A percentile compares a stretch with the other conserved stretches of the same genome.
phyloP scores from a whole-genome alignment of 352 stramenopile genomes.

The Pythium sp. region DNA sequence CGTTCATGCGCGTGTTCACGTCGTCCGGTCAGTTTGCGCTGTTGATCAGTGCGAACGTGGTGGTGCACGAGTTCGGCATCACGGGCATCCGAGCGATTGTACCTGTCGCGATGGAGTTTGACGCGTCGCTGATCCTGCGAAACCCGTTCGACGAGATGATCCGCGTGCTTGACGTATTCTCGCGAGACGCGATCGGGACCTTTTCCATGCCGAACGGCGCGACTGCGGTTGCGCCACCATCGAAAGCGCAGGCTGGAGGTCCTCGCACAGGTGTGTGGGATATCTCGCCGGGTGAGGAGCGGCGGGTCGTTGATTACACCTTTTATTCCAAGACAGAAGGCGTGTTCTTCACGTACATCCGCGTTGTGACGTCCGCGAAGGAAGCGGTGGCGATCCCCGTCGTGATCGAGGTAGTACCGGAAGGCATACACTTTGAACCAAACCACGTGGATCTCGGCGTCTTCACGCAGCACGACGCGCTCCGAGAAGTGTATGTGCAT shows the following conservation, averaged over 20 bases:
- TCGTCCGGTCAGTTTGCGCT: slow-evolving; percentile 47
- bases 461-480: slow-evolving; percentile 24
- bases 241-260: background rate
- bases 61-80: slow-evolving; percentile 30
- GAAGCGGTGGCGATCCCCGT: slow-evolving; percentile 33
- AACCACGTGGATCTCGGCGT: slow-evolving; percentile 34
- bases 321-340: slow-evolving; percentile 26
- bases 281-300: slow-evolving; percentile 29
- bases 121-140: slow-evolving; percentile 32
- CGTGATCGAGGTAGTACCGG: slow-evolving; percentile 32
- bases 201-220: slow-evolving; percentile 16
- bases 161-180: slow-evolving; percentile 48
- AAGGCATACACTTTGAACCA: slow-evolving; percentile 37
- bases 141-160: slow-evolving; percentile 43
- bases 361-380: slow-evolving; percentile 21
- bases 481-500: slow-evolving; percentile 28
- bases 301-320: slow-evolving; percentile 34
- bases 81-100: slow-evolving; percentile 26
- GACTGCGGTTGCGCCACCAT: background rate
- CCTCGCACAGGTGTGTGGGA: slow-evolving; percentile 31
- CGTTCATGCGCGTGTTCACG: slow-evolving; percentile 41
- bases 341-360: slow-evolving; percentile 37
- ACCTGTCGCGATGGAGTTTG: slow-evolving; percentile 29
- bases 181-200: slow-evolving; percentile 34
- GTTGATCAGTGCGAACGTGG: slow-evolving; percentile 30